Evolutionary conservation across 2,329 filamentous ascomycete genomes (phyloP), one percentile per base, ranked within the genome.

Genomic region (Aspergillus fructus): DNA sequence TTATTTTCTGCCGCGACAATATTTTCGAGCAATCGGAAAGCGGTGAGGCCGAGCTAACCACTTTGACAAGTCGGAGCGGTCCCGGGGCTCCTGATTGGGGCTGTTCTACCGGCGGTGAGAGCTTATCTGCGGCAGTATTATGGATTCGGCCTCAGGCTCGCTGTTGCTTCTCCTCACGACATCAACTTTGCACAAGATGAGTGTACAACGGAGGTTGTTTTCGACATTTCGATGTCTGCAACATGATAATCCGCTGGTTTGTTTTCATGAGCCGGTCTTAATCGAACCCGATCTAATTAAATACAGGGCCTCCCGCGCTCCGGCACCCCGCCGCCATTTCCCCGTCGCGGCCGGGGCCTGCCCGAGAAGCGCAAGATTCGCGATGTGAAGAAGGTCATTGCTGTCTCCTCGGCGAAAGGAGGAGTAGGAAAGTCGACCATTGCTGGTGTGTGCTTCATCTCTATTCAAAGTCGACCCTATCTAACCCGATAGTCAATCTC

Each of bases 371-470:
- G 91, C 63, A 87, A 85, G 65, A 96, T 99, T 65, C 83, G 84
- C 24, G 87, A 93, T 71, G 93, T 99, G 23, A 84, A 86, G 63
- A 96, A 96, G 72, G 87, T 97, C n/a, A 85, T 99, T 58, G 92
- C 93, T n/a, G 91, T 99, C 13, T 96, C 92, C 4, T 97, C 93
- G 1, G 94, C 94, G 13, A 99, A 99, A 71, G 94, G 94, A 2
- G 94, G 94, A n/a, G 94, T 99, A 0, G 94, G 94, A 1, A 99
- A 99, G 73, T 96, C 91, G 65, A 99, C 94, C 7, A 87, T 97
- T 45, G 88, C 93, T 58, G 89, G 90, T 90, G 68, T 52, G 76
- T 40, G 55, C 11, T 11, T 11, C 27, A 30, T 30, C 27, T 30
- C 27, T 30, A 9, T 30, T 30, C 27, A 9, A 11, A 30, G 9